Conservation (phyloP, 1,284 basidiomycete genomes). For the Singerocomus rubriflavus region DNA sequence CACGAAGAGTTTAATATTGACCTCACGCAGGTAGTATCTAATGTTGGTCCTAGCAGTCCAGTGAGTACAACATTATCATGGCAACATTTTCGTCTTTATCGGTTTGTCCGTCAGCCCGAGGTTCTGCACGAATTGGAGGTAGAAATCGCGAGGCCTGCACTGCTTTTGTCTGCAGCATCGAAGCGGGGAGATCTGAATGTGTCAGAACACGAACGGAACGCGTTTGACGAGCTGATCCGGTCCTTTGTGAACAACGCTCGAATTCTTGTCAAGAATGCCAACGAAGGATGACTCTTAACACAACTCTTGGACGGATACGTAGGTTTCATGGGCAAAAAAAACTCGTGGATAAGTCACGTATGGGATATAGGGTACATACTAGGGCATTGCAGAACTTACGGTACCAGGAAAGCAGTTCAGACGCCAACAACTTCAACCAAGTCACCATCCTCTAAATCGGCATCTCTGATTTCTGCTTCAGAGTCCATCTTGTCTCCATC, state of each 20-base stretch:
- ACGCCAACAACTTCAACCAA: slow-evolving; percentile 67
- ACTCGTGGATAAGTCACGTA: slow-evolving; percentile 7
- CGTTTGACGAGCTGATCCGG: slow-evolving; percentile 76
- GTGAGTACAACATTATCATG: slow-evolving; percentile 37
- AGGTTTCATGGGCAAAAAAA: background rate
- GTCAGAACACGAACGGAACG: slow-evolving; percentile 60
- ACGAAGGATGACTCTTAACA: slow-evolving; percentile 37
- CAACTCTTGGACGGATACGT: background rate
- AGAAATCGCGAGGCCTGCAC: slow-evolving; percentile 61
- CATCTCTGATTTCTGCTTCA: slow-evolving; percentile 54
- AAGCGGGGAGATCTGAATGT: slow-evolving; percentile 56
- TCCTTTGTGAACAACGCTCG: slow-evolving; percentile 81
- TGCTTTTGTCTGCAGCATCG: slow-evolving; percentile 56
- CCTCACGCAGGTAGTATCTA: slow-evolving; percentile 84
- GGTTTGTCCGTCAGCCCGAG: slow-evolving; percentile 45
- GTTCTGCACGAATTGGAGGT: slow-evolving; percentile 69
- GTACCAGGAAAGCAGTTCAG: slow-evolving; percentile 31
- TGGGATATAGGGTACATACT: slow-evolving; percentile 5
- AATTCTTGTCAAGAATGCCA: slow-evolving; percentile 68
- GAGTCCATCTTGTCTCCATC: slow-evolving; percentile 68
- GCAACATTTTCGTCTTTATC: slow-evolving; percentile 5
- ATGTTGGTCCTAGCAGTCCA: slow-evolving; percentile 39
- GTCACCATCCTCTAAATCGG: slow-evolving; percentile 74
- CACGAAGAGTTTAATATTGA: slow-evolving; percentile 94
- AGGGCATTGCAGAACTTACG: slow-evolving; percentile 14